These are phyloP conservation scores for Stagonosporopsis cucurbitacearum DNA, from an alignment of 2,329 filamentous ascomycete species.

Conservation along the genomic window DNA sequence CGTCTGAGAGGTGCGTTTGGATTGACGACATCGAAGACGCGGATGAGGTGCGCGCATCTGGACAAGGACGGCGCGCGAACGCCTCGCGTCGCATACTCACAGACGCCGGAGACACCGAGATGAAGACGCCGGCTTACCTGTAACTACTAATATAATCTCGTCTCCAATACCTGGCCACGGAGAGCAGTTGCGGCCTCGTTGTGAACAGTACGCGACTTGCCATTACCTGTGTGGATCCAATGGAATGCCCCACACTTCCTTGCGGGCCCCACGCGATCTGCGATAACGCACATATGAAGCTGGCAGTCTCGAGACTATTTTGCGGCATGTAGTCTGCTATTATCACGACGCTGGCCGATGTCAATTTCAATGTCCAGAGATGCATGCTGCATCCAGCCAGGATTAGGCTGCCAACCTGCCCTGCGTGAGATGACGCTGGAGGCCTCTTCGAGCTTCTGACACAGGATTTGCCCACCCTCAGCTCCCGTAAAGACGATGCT, in stretches of 20 bases:
- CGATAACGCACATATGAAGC: not conserved
- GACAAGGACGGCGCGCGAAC: not conserved
- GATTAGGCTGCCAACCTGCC: not conserved
- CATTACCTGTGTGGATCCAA: not conserved
- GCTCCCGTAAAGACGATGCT: not conserved
- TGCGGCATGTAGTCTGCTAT: not conserved
- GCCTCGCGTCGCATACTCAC: not conserved
- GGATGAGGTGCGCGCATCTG: constrained; percentile 21
- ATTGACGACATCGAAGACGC: constrained; percentile 15
- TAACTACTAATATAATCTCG: not conserved
- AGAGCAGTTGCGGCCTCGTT: not conserved
- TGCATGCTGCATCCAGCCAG: not conserved
- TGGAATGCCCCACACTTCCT: not conserved
- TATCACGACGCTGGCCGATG: not conserved
- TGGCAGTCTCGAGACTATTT: not conserved
- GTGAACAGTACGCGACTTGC: not conserved
- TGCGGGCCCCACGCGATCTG: not conserved
- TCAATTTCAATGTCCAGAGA: not conserved
- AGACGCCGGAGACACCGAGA: constrained; percentile 2
- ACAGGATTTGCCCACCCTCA: too few relatives aligned
- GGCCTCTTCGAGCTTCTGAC: not conserved
- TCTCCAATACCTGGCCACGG: too few relatives aligned
- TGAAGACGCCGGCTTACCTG: not conserved
- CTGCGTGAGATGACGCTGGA: not conserved
- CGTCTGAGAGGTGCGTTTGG: constrained; percentile 3